A percentile compares a stretch with the other conserved stretches of the same genome.
Evolutionary conservation across 2,329 filamentous ascomycete genomes (phyloP).

Genomic region (Hymenoscyphus scutula): DNA sequence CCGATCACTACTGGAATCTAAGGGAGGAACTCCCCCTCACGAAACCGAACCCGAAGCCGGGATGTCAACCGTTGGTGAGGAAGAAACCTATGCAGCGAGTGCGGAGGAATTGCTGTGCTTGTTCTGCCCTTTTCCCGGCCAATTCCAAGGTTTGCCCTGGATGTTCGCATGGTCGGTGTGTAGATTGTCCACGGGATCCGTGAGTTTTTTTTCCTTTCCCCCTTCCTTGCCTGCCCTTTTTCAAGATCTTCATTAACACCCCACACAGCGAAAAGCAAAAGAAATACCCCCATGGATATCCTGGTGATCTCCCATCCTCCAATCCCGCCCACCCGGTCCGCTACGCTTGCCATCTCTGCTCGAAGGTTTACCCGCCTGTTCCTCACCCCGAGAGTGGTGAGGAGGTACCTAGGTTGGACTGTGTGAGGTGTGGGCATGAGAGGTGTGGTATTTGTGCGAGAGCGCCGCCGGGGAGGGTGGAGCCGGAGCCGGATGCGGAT

Average conservation of each 20-base stretch:
- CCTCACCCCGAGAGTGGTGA: slow-evolving; percentile 23
- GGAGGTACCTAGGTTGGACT: slow-evolving; percentile 42
- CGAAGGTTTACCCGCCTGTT: slow-evolving; percentile 50
- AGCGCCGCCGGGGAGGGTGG: slow-evolving; percentile 45
- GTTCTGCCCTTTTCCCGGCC: slow-evolving; percentile 59
- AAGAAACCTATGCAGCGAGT: slow-evolving; percentile 72
- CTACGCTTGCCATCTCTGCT: slow-evolving; percentile 63
- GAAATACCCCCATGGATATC: slow-evolving; percentile 69
- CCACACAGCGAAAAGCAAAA: slow-evolving; percentile 57
- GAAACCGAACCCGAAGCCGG: slow-evolving; percentile 58
- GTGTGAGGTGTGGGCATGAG: slow-evolving; percentile 58
- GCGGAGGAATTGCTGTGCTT: slow-evolving; percentile 73
- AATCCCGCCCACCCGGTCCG: slow-evolving; percentile 44
- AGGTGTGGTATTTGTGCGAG: slow-evolving; percentile 60
- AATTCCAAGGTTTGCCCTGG: slow-evolving; percentile 61
- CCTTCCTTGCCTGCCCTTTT: background rate
- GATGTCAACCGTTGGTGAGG: slow-evolving; percentile 69
- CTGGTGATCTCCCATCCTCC: slow-evolving; percentile 50
- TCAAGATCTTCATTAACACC: slow-evolving; percentile 15
- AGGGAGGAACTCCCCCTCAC: slow-evolving; percentile 54
- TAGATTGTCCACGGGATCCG: slow-evolving; percentile 77
- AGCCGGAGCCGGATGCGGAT: slow-evolving; percentile 60
- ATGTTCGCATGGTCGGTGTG: slow-evolving; percentile 74
- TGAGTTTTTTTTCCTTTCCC: slow-evolving; percentile 46
- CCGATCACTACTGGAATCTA: slow-evolving; percentile 25